Percentiles rank a stretch among this genome's conserved stretches.
phyloP scores from a whole-genome alignment of 2,329 filamentous ascomycete species.

The Cladosporium sp. region DNA sequence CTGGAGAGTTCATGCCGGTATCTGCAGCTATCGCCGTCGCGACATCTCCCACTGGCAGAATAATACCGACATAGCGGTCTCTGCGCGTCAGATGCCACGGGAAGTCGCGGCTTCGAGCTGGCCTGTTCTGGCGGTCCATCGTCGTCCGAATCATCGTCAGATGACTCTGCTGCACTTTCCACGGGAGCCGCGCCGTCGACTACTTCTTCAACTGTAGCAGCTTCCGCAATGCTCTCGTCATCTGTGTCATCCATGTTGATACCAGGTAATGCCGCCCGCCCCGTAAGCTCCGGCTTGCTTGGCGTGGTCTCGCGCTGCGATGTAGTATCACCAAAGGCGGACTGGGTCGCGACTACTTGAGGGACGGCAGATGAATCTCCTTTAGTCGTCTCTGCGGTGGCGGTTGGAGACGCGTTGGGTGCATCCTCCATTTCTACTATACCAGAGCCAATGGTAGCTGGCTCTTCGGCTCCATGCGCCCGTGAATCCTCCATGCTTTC shows the following conservation, averaged over 20 bases:
- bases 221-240: neutral
- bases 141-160: conserved; percentile 27
- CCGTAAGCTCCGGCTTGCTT: neutral
- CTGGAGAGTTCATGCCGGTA: conserved; percentile 30
- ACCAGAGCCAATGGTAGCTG: neutral
- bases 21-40: conserved; percentile 29
- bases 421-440: neutral
- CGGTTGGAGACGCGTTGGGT: neutral
- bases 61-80: conserved; percentile 28
- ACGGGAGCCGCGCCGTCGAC: conserved; percentile 19
- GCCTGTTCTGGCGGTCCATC: conserved; percentile 36
- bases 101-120: conserved; percentile 31
- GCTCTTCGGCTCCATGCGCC: neutral
- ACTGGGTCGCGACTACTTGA: no score
- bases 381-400: neutral
- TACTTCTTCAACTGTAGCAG: neutral
- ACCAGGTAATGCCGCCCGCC: neutral
- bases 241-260: conserved; percentile 10
- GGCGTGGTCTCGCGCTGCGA: neutral
- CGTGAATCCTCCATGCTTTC: neutral
- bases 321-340: neutral
- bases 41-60: conserved; percentile 28
- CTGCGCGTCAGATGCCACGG: neutral
- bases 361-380: neutral
- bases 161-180: conserved; percentile 29